Conservation (phyloP, 2,329 filamentous ascomycete species). For the Magnaporthiopsis rhizophila region DNA sequence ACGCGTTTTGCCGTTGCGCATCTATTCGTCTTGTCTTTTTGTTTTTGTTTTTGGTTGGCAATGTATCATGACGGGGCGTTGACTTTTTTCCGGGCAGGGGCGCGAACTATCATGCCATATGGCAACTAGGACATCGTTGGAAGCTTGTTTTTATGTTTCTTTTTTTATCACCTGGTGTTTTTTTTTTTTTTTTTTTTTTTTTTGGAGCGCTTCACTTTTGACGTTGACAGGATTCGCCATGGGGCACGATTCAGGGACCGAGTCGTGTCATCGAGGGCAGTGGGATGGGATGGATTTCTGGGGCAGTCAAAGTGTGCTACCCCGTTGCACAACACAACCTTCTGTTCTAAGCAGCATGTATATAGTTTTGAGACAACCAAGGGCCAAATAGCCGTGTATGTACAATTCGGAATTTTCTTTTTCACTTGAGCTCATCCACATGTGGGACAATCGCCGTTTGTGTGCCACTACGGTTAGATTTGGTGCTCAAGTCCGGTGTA, state of each 20-base stretch:
- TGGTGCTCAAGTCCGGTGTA: neutral
- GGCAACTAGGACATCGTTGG: neutral
- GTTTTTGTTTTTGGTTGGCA: neutral
- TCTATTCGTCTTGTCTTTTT: neutral
- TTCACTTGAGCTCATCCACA: no score
- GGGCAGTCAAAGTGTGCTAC: neutral
- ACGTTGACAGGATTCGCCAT: no score
- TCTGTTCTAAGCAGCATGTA: slow-evolving; percentile 4
- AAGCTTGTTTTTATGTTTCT: neutral
- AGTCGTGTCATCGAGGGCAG: neutral
- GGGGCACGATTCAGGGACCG: no score
- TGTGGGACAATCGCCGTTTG: neutral
- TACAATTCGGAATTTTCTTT: neutral
- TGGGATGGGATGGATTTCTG: neutral
- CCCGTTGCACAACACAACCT: neutral
- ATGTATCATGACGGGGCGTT: neutral
- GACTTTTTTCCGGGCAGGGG: neutral
- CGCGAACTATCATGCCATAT: neutral
- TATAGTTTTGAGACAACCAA: slow-evolving; percentile 5
- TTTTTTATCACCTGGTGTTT: neutral
- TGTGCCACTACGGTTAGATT: neutral
- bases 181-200: neutral
- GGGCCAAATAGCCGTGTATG: slow-evolving; percentile 2
- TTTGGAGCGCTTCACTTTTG: no score
- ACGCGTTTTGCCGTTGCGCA: no score